A percentile compares a stretch with the other conserved stretches of the same genome.
Evolutionary conservation across 192 early-diverging fungal species (phyloP).

Genomic region (Linderina pennispora): DNA sequence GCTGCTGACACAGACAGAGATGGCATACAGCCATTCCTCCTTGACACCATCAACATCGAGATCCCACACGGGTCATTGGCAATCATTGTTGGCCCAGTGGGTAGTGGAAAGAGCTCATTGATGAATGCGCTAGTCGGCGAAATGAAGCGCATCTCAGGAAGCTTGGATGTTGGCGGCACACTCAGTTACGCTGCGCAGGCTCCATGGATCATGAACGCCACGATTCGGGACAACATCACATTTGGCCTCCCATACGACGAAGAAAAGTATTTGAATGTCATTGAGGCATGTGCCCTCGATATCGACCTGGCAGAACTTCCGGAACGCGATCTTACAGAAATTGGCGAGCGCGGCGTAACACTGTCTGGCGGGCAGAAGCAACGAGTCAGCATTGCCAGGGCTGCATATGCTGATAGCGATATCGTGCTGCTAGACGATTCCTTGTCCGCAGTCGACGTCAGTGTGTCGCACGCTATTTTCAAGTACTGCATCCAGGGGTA

Average conservation of each 20-base stretch:
- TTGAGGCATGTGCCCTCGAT: constrained; percentile 65
- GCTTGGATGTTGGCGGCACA: constrained; percentile 29
- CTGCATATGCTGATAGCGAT: constrained; percentile 63
- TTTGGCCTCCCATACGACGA: constrained; percentile 61
- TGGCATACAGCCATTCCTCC: constrained; percentile 5
- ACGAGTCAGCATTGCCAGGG: constrained; percentile 72
- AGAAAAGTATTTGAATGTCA: constrained; percentile 54
- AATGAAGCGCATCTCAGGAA: constrained; percentile 46
- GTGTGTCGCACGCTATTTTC: constrained; percentile 45
- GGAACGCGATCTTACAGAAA: constrained; percentile 63
- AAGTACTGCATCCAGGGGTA: constrained; percentile 38
- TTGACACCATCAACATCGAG: constrained; percentile 40
- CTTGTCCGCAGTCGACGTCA: constrained; percentile 53
- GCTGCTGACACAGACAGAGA: no score
- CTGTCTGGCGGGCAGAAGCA: constrained; percentile 72
- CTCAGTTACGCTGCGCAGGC: constrained; percentile 48
- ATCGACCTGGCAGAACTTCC: constrained; percentile 58
- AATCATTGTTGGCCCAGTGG: constrained; percentile 62
- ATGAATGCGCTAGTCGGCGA: constrained; percentile 51
- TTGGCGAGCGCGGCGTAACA: constrained; percentile 62
- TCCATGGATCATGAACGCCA: constrained; percentile 56
- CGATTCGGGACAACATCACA: constrained; percentile 66
- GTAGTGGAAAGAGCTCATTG: constrained; percentile 58
- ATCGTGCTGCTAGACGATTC: constrained; percentile 80
- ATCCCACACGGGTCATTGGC: constrained; percentile 51